Percentiles rank a stretch among this genome's conserved stretches.
Evolutionary conservation across 306 rosid species (phyloP).

Genomic region (Dicorynia guianensis): DNA sequence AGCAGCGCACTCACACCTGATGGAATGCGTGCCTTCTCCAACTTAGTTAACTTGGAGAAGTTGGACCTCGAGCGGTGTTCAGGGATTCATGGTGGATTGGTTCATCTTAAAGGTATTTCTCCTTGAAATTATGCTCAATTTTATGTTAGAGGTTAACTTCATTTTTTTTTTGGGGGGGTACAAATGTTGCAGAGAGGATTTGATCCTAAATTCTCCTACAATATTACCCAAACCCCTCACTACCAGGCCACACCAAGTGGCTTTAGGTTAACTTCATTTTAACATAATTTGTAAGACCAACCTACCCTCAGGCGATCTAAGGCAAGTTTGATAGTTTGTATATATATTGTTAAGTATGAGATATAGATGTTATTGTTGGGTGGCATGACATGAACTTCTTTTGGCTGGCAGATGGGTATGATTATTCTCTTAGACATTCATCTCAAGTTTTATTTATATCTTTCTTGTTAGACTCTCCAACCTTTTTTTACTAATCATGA

Average conservation of each 20-base stretch:
- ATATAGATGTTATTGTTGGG: constrained; percentile 19
- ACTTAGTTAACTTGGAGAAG: constrained; percentile 70
- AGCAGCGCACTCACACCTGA: constrained; percentile 61
- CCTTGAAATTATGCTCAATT: constrained; percentile 27
- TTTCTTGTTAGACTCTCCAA: constrained; percentile 27
- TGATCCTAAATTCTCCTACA: too few species aligned
- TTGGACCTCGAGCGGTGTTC: constrained; percentile 77
- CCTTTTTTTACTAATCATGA: not conserved
- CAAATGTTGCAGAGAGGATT: too few species aligned
- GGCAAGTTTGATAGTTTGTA: constrained; percentile 28
- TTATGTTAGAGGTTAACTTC: constrained; percentile 10
- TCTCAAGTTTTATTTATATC: constrained; percentile 11
- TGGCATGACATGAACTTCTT: constrained; percentile 31
- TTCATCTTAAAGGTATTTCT: constrained; percentile 71
- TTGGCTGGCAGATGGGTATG: constrained; percentile 29
- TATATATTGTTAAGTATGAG: constrained; percentile 10
- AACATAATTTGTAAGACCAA: constrained; percentile 15
- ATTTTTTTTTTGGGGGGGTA: too few species aligned
- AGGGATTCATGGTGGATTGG: constrained; percentile 72
- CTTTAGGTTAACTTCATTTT: constrained; percentile 14
- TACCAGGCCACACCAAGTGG: too few species aligned
- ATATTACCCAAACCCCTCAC: too few species aligned
- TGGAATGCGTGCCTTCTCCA: constrained; percentile 71
- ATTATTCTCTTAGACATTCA: constrained; percentile 6
- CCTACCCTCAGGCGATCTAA: constrained; percentile 23